phyloP scores from a whole-genome alignment of 306 rosid genomes.

The Citrullus colocynthis region DNA sequence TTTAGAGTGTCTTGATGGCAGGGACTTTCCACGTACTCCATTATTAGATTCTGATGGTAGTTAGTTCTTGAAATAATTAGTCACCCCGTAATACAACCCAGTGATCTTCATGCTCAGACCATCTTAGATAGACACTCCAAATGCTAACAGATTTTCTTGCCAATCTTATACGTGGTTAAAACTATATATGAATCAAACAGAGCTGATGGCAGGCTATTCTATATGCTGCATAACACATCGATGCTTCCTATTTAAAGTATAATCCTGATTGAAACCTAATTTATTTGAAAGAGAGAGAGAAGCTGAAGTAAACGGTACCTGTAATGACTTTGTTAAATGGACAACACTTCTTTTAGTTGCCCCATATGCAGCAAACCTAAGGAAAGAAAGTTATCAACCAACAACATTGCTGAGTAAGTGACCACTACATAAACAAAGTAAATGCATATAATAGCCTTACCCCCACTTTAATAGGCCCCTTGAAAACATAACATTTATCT shows the following conservation, averaged over 20 bases:
- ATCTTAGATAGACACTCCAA: neutral
- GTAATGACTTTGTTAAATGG: conserved; percentile 89
- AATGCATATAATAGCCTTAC: neutral
- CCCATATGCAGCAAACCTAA: conserved; percentile 96
- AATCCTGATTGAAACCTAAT: neutral
- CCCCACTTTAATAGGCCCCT: neutral
- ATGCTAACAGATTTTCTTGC: neutral
- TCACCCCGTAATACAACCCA: neutral
- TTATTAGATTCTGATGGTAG: neutral
- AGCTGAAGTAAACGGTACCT: conserved; percentile 28
- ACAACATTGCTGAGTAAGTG: neutral
- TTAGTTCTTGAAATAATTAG: neutral
- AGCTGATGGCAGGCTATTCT: neutral
- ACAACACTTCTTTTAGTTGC: conserved; percentile 98
- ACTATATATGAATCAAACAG: neutral
- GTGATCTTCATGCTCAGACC: neutral
- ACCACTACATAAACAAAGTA: neutral
- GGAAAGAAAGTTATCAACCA: conserved; percentile 4
- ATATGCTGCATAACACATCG: neutral
- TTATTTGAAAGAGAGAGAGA: neutral
- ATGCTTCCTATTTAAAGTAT: neutral
- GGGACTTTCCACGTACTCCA: neutral
- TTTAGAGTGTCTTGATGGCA: neutral
- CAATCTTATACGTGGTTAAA: neutral
- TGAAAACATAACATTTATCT: neutral